phyloP scores from a whole-genome alignment of 495 filamentous ascomycete species.

The Penicillium cosmopolitanum region DNA sequence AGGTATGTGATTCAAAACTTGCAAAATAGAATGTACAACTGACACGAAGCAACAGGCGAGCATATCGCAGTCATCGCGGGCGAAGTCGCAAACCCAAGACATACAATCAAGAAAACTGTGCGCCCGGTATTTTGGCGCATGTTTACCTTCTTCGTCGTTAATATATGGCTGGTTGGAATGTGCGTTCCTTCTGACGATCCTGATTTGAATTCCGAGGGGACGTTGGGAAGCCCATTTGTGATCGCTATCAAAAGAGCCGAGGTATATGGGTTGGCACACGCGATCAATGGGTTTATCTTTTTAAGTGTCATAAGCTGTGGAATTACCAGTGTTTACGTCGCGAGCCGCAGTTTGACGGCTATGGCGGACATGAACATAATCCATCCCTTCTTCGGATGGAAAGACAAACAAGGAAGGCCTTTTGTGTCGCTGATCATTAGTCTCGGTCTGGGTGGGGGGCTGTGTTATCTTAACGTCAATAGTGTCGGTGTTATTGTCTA shows the following conservation, averaged over 20 bases:
- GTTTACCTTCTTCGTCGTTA: conserved; percentile 37
- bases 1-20: conserved; percentile 10
- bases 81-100: conserved; percentile 29
- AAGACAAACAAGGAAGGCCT: conserved; percentile 29
- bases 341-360: conserved; percentile 33
- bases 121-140: conserved; percentile 37
- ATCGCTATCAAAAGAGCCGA: conserved; percentile 32
- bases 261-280: conserved; percentile 30
- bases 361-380: conserved; percentile 29
- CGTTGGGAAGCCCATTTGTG: conserved; percentile 33
- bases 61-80: conserved; percentile 37
- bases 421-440: conserved; percentile 29
- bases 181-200: conserved; percentile 31
- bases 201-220: conserved; percentile 28
- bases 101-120: conserved; percentile 32
- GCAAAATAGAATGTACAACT: neutral
- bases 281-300: conserved; percentile 37
- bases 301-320: conserved; percentile 35
- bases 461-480: conserved; percentile 33
- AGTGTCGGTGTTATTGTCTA: conserved; percentile 29
- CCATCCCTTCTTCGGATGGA: conserved; percentile 33
- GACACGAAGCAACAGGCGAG: conserved; percentile 17
- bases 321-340: conserved; percentile 34
- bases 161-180: conserved; percentile 38
- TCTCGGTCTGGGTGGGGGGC: conserved; percentile 27